Conservation (phyloP, 192 early-diverging fungal species). For the Linnemannia elongata region DNA sequence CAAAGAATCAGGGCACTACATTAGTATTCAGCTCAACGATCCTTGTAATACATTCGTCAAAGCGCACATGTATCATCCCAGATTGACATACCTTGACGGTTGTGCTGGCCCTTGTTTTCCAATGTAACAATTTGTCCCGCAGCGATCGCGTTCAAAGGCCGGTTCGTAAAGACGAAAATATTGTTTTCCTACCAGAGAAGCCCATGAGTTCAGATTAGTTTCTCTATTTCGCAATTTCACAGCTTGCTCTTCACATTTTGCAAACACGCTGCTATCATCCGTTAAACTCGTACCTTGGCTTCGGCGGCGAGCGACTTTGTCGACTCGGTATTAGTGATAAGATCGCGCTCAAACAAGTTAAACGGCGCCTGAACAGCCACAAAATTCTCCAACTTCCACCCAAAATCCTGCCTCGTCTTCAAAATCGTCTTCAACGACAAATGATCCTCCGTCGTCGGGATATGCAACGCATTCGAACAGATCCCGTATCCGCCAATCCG, state of each 20-base stretch:
- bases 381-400: slow-evolving; percentile 64
- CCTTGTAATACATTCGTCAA: neutral
- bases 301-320: slow-evolving; percentile 50
- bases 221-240: neutral
- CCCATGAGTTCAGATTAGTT: neutral
- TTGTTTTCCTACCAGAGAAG: slow-evolving; percentile 57
- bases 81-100: slow-evolving; percentile 28
- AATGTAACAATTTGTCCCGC: slow-evolving; percentile 65
- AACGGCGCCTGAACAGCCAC: slow-evolving; percentile 77
- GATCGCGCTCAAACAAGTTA: slow-evolving; percentile 80
- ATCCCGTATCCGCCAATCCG: slow-evolving; percentile 79
- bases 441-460: slow-evolving; percentile 71
- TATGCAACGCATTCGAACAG: slow-evolving; percentile 74
- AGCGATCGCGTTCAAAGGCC: slow-evolving; percentile 78
- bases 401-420: slow-evolving; percentile 38
- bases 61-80: neutral
- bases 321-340: slow-evolving; percentile 53
- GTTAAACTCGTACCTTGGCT: slow-evolving; percentile 50
- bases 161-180: slow-evolving; percentile 76
- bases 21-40: neutral
- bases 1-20: neutral
- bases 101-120: slow-evolving; percentile 60
- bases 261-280: neutral
- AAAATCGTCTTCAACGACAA: slow-evolving; percentile 68
- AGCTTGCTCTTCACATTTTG: neutral